phyloP scores from a whole-genome alignment of 1,139 yeast genomes.

The Insectozyma bohioensis region DNA sequence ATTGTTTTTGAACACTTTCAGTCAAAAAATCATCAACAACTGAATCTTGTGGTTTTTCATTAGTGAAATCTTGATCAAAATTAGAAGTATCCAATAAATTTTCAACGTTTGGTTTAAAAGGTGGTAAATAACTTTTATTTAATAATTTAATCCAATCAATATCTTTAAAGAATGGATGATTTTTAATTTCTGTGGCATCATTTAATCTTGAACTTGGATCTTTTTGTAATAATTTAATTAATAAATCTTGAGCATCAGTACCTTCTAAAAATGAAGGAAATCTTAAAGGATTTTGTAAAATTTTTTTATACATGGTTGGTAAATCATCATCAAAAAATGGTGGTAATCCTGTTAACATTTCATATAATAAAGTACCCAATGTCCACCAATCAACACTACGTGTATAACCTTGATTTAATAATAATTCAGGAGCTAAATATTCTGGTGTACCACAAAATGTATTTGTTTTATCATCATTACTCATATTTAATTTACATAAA shows the following conservation, averaged over 20 bases:
- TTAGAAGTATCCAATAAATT: constrained; percentile 88
- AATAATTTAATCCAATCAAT: constrained; percentile 88
- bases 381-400: constrained; percentile 99
- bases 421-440: constrained; percentile 90
- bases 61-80: constrained; percentile 90
- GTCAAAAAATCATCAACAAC: constrained; percentile 90
- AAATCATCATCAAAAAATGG: constrained; percentile 95
- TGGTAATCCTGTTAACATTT: constrained; percentile 95
- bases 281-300: constrained; percentile 80
- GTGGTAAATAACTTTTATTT: constrained; percentile 90
- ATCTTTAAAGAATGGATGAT: constrained; percentile 84
- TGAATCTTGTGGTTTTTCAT: constrained; percentile 90
- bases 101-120: constrained; percentile 90
- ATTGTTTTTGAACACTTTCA: constrained; percentile 91
- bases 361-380: constrained; percentile 85
- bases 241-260: constrained; percentile 80
- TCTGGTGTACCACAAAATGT: constrained; percentile 98
- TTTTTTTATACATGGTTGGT: constrained; percentile 92
- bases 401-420: constrained; percentile 90
- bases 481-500: constrained; percentile 91
- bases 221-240: constrained; percentile 74
- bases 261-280: constrained; percentile 86
- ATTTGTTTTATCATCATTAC: constrained; percentile 80
- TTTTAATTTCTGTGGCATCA: constrained; percentile 84
- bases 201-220: constrained; percentile 80